Evolutionary conservation across 2,329 filamentous ascomycete genomes (phyloP).

Genomic region (Emergomyces pasteurianus): DNA sequence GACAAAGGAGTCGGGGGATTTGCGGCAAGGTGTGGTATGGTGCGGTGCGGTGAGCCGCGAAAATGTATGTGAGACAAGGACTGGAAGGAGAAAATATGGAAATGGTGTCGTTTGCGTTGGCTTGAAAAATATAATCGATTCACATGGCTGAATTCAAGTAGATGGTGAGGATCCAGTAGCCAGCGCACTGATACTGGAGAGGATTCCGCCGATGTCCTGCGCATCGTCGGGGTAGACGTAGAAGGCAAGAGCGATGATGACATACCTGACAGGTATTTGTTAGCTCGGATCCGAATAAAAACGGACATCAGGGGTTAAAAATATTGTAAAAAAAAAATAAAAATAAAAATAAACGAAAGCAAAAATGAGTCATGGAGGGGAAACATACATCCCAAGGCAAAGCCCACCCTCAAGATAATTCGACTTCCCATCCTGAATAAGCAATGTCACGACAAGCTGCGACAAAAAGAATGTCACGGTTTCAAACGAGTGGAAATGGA

Average conservation of each 20-base stretch:
- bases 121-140: background rate
- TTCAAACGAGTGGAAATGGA: slow-evolving; percentile 72
- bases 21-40: background rate
- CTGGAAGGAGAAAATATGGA: background rate
- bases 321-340: background rate
- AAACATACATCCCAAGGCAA: slow-evolving; percentile 45
- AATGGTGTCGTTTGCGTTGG: too few relatives aligned
- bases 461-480: slow-evolving; percentile 67
- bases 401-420: slow-evolving; percentile 78
- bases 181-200: background rate
- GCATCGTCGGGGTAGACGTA: slow-evolving; percentile 37
- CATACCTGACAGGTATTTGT: slow-evolving; percentile 22
- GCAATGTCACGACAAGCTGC: slow-evolving; percentile 59
- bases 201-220: slow-evolving; percentile 6
- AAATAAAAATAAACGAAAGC: background rate
- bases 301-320: background rate
- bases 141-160: background rate
- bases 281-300: slow-evolving; percentile 1
- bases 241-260: slow-evolving; percentile 37
- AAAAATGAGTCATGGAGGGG: background rate
- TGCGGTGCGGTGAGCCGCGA: background rate
- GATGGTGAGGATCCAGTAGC: background rate
- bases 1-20: background rate
- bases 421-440: slow-evolving; percentile 69
- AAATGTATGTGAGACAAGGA: background rate